Evolutionary conservation across 2,329 filamentous ascomycete species (phyloP).

Genomic region (Calycina marina): DNA sequence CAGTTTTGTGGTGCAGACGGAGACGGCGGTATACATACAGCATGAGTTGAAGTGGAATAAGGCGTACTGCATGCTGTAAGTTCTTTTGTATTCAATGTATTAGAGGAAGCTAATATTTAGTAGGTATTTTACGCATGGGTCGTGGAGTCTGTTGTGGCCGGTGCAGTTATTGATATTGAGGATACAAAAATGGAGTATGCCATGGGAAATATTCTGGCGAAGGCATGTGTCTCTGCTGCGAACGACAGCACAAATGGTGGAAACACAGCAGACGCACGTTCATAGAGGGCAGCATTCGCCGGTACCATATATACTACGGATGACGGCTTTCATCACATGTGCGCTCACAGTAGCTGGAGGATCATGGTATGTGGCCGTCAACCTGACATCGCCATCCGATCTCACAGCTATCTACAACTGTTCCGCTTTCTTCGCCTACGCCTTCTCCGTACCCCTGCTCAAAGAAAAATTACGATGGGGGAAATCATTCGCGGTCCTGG

Average conservation of each 20-base stretch:
- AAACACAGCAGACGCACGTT: slow-evolving; percentile 60
- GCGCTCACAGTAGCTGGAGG: slow-evolving; percentile 81
- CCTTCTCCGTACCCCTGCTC: slow-evolving; percentile 82
- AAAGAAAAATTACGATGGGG: slow-evolving; percentile 70
- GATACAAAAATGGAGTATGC: slow-evolving; percentile 59
- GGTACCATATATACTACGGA: slow-evolving; percentile 60
- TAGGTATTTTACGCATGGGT: slow-evolving; percentile 81
- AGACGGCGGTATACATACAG: slow-evolving; percentile 91
- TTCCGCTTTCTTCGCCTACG: slow-evolving; percentile 96
- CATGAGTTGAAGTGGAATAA: slow-evolving; percentile 89
- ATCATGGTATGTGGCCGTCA: slow-evolving; percentile 92
- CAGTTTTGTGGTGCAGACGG: slow-evolving; percentile 86
- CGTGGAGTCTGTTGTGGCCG: slow-evolving; percentile 84
- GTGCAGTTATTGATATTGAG: slow-evolving; percentile 68
- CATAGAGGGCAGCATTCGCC: slow-evolving; percentile 36
- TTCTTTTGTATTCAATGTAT: slow-evolving; percentile 4
- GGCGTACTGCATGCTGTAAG: slow-evolving; percentile 96
- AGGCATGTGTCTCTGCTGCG: slow-evolving; percentile 48
- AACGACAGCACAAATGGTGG: slow-evolving; percentile 70
- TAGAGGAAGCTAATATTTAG: slow-evolving; percentile 2
- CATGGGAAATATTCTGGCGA: slow-evolving; percentile 80
- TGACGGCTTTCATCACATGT: slow-evolving; percentile 68
- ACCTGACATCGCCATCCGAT: slow-evolving; percentile 83
- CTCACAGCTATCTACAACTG: slow-evolving; percentile 98
- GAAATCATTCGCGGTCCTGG: slow-evolving; percentile 73